A percentile compares a stretch with the other conserved stretches of the same genome.
phyloP scores from a whole-genome alignment of 1,284 basidiomycete species.

The Inonotus hispidus region DNA sequence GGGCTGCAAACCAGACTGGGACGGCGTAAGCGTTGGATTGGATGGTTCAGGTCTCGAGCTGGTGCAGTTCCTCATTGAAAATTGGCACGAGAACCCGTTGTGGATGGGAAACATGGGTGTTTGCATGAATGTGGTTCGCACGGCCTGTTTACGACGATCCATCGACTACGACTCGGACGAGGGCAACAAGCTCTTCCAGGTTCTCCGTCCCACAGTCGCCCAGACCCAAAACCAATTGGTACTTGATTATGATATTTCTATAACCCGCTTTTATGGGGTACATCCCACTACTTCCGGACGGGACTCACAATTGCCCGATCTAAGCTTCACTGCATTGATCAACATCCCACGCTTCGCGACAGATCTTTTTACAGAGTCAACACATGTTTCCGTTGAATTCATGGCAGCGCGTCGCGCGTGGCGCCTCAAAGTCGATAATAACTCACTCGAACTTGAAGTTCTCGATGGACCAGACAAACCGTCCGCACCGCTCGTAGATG shows the following conservation, averaged over 20 bases:
- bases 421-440: conserved; percentile 14
- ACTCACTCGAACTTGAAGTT: conserved; percentile 9
- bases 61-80: conserved; percentile 9
- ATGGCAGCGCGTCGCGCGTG: conserved; percentile 8
- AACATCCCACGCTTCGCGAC: background rate
- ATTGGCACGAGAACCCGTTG: conserved; percentile 11
- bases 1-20: conserved; percentile 13
- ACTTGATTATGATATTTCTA: conserved; percentile 11
- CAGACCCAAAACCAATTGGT: background rate
- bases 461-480: conserved; percentile 10
- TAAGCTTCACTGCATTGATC: conserved; percentile 9
- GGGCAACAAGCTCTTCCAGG: conserved; percentile 12
- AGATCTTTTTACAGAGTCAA: background rate
- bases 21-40: too few relatives aligned
- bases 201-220: conserved; percentile 3
- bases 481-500: conserved; percentile 1
- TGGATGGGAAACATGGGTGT: conserved; percentile 6
- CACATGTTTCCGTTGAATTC: conserved; percentile 9
- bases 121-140: conserved; percentile 6
- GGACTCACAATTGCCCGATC: background rate
- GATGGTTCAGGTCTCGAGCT: conserved; percentile 8
- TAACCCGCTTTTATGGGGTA: background rate
- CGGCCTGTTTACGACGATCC: conserved; percentile 10
- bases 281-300: background rate
- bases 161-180: conserved; percentile 8